Percentiles rank a stretch among this genome's conserved stretches.
Conservation (phyloP, 805 yeast genomes). For the Komagataella kurtzmanii region DNA sequence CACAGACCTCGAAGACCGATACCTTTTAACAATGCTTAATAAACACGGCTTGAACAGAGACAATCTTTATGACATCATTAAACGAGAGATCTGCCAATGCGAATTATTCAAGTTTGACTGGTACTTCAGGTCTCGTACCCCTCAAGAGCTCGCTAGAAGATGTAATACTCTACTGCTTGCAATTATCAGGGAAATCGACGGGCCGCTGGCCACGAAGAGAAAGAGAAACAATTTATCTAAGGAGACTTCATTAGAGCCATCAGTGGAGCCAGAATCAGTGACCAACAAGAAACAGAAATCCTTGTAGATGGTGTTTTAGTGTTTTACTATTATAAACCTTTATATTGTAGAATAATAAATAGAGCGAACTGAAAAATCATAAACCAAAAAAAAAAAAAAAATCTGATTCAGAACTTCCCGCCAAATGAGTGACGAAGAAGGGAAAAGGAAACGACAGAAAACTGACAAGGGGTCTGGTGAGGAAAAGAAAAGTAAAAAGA, state of each 20-base stretch:
- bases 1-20: slow-evolving; percentile 59
- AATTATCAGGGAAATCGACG: slow-evolving; percentile 56
- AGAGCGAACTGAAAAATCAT: neutral
- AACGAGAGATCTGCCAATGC: slow-evolving; percentile 45
- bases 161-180: slow-evolving; percentile 55
- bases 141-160: slow-evolving; percentile 61
- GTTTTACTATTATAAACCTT: neutral
- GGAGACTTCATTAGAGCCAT: neutral
- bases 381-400: no score
- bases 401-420: neutral
- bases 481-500: neutral
- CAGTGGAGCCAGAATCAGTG: neutral
- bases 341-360: neutral
- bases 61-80: slow-evolving; percentile 47
- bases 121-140: slow-evolving; percentile 57
- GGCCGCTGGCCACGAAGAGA: slow-evolving; percentile 40
- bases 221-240: slow-evolving; percentile 10
- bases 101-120: slow-evolving; percentile 61
- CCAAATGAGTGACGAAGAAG: neutral
- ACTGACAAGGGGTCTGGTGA: neutral
- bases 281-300: neutral
- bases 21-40: slow-evolving; percentile 43
- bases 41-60: slow-evolving; percentile 53
- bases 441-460: neutral
- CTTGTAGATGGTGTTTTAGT: neutral